Base-by-base conservation (phyloP, 176 grass and related monocot species). In the Tillandsia fasciculata region DNA sequence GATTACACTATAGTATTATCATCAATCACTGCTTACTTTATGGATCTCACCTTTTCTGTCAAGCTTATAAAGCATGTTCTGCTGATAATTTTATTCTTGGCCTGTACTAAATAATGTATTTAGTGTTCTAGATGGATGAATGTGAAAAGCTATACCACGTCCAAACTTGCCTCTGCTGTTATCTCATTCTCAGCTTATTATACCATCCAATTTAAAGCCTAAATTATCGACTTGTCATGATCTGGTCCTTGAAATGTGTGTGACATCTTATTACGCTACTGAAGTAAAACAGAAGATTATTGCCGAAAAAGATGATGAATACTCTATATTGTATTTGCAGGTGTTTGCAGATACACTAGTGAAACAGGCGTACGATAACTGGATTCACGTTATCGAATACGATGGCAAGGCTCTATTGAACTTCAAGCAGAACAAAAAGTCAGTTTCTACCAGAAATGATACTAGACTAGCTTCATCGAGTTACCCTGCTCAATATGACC, bases 361-460 rank as follows among this genome's bases (percentile, higher is more conserved):
- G 53, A 90, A 90, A 63, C 85, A 84, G 86, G 78, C 91, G 75
- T 95, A 95, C 26, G 84, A 90, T 76, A 83, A 90, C 61, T 95
- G 91, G 91, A 80, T 82, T 53, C 85, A 80, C 27, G 87, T 90
- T 81, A 23, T 95, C 70, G 91, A 90, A 79, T 85, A 95, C 82
- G 91, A 95, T 74, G 91, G 84, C 9, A 89, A 90, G 51, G 76
- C 56, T 58, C 76, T 95, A 57, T 78, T 95, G 76, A 82, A 49
- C 54, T 76, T 85, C 76, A 95, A 95, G 76, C 91, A 95, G 78
- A 89, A 82, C 77, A 95, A 83, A 70, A 95, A 82, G 79, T 71
- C 70, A 65, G 52, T 82, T 72, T 79, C 79, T 47, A 85, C 84
- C 17, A 82, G 77, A 77, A 89, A 82, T n/a, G 81, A 83, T 84